These are phyloP conservation scores for Aspergillus sp. DNA, from an alignment of 2,329 filamentous ascomycete genomes.

Conservation along the genomic window DNA sequence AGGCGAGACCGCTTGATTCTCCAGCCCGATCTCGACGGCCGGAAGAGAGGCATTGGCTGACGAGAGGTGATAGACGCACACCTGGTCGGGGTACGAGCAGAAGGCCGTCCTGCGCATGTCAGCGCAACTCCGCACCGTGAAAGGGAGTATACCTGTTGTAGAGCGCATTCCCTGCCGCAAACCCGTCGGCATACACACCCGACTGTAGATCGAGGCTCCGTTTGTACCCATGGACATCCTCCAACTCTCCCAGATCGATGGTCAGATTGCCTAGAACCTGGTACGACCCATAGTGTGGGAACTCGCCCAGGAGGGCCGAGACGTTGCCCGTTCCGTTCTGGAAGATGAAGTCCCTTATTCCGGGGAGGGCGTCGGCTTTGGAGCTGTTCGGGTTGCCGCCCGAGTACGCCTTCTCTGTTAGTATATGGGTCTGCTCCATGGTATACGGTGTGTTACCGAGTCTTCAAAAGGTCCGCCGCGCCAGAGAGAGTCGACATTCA, in stretches of 20 bases:
- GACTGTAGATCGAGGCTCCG: constrained; percentile 16
- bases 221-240: constrained; percentile 11
- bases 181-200: constrained; percentile 8
- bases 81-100: constrained; percentile 37
- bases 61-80: constrained; percentile 39
- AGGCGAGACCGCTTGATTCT: constrained; percentile 40
- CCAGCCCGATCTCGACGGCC: constrained; percentile 39
- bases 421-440: too few species aligned
- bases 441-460: background rate
- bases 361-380: constrained; percentile 16
- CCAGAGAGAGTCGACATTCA: constrained; percentile 29
- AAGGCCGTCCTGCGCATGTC: constrained; percentile 8
- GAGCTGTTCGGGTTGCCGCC: constrained; percentile 19
- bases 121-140: too few species aligned
- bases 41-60: constrained; percentile 36
- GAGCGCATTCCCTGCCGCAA: background rate
- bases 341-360: constrained; percentile 19
- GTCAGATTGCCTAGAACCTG: constrained; percentile 24
- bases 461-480: constrained; percentile 25
- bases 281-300: constrained; percentile 20
- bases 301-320: constrained; percentile 13
- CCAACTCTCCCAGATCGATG: constrained; percentile 12
- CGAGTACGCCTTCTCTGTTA: constrained; percentile 10
- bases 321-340: constrained; percentile 21
- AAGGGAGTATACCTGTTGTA: constrained; percentile 1